Evolutionary conservation across 306 rosid species (phyloP).

Genomic region (Castanea sativa): DNA sequence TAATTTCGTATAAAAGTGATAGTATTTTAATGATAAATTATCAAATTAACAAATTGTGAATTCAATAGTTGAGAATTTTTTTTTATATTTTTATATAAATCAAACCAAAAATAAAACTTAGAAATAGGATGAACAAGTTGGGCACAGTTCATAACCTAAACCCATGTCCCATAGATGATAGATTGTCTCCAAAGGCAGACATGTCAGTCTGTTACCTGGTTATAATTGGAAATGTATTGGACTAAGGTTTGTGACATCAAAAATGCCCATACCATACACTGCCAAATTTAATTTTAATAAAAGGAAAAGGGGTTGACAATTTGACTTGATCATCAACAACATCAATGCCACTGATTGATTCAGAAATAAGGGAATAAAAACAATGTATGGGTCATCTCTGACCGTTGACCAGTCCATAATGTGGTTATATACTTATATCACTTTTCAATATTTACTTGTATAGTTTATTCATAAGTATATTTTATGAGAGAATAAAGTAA

Average conservation of each 20-base stretch:
- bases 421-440: background rate
- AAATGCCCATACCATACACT: background rate
- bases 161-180: no score
- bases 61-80: no score
- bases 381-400: constrained; percentile 46
- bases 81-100: no score
- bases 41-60: no score
- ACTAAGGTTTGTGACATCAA: constrained; percentile 9
- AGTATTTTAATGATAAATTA: no score
- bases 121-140: no score
- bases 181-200: no score
- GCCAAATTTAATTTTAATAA: constrained; percentile 11
- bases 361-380: constrained; percentile 20
- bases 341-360: background rate
- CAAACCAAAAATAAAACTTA: no score
- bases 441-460: background rate
- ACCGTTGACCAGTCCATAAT: constrained; percentile 35
- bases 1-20: no score
- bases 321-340: constrained; percentile 9
- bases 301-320: constrained; percentile 11
- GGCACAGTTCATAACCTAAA: no score
- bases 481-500: background rate
- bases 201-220: background rate
- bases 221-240: background rate
- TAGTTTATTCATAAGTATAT: background rate